Base-by-base conservation (phyloP, 2,329 filamentous ascomycete genomes). In the Aspergillus eucalypticola region DNA sequence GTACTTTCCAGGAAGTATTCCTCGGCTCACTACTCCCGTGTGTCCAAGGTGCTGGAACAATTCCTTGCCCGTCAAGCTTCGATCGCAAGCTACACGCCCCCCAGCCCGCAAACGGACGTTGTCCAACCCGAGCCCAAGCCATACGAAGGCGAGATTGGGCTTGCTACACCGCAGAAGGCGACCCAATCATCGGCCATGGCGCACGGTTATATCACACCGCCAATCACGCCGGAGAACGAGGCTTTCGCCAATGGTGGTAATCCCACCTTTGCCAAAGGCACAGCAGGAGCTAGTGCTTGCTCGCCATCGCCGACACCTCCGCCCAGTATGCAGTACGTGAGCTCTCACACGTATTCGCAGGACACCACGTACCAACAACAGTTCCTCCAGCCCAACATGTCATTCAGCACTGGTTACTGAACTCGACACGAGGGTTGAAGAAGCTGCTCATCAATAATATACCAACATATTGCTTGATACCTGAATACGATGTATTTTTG, bases 1-100 rank as follows among this genome's bases (percentile, higher is more conserved):
- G 87, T 90, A 27, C 78, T 91, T 32, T 81, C 83, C 57, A 82
- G 88, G 67, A 91, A 91, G 71, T 90, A 91, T 71, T 83, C 86
- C 15, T 86, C 87, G 21, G 81, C 83, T 61, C 86, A 88, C 68
- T 83, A 88, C 65, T 89, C 86, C 3, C 81, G 83, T 35, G 88
- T 89, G 8, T 87, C 89, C 8, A 82, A 82, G 62, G 83, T 83
- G 48, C 80, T 91, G 54, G 87, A 90, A 66, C 80, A 85, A 64
- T 90, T 90, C 81, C 81, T 91, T 61, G 82, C 83, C 64, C 84
- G 84, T 61, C 86, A 88, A 74, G 83, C 84, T 62, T 82, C 84
- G 23, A 79, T 86, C 71, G 77, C 81, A 67, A 77, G 72, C 71
- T 73, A 80, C 71, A 68, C 71, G 29, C 75, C 76, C 46, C 75